Evolutionary conservation across 495 filamentous ascomycete genomes (phyloP).

Genomic region (Lasiosphaeria miniovina): DNA sequence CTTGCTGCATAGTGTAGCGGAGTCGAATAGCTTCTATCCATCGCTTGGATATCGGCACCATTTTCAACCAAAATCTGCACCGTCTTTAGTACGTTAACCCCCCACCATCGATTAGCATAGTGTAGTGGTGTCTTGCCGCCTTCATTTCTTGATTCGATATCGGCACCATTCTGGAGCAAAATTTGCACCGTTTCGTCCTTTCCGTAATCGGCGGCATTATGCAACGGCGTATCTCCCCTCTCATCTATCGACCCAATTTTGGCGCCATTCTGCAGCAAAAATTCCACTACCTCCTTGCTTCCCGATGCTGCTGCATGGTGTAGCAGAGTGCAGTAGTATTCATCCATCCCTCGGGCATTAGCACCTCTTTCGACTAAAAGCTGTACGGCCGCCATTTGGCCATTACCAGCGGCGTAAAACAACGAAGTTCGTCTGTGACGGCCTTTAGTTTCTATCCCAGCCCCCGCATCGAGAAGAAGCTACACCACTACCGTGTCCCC

Average conservation of each 20-base stretch:
- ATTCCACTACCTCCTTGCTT: not conserved
- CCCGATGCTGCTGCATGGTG: not conserved
- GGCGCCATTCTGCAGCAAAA: not conserved
- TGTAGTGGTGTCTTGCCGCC: no score
- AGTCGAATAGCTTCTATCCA: not conserved
- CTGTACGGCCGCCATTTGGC: not conserved
- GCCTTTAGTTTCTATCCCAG: no score
- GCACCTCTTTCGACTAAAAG: not conserved
- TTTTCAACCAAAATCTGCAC: not conserved
- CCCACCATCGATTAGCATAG: no score
- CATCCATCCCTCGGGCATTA: not conserved
- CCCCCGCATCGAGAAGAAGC: no score
- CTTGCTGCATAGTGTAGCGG: not conserved
- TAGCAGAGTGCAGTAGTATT: not conserved
- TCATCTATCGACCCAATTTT: not conserved
- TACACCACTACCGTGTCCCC: no score
- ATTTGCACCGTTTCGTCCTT: not conserved
- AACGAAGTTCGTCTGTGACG: no score
- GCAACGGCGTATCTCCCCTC: not conserved
- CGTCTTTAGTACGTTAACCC: no score
- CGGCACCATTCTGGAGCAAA: no score
- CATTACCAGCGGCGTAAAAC: no score
- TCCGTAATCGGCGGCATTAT: not conserved
- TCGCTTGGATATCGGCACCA: not conserved
- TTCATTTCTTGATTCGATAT: no score